These are phyloP conservation scores for Actinomucor elegans DNA, from an alignment of 371 early-diverging fungal genomes.

Conservation along the genomic window DNA sequence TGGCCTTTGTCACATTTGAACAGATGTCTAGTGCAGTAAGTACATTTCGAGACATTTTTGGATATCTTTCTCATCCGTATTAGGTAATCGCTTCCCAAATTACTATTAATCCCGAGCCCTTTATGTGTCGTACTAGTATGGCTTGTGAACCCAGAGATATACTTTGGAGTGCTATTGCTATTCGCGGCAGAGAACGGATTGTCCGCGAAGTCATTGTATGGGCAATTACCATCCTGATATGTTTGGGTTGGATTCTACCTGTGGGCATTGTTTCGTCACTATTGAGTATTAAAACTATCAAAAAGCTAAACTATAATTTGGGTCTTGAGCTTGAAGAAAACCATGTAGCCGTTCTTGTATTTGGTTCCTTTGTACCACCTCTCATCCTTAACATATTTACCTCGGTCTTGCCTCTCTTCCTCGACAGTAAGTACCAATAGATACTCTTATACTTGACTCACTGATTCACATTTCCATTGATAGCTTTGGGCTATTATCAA, in stretches of 20 bases:
- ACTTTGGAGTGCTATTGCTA: conserved; percentile 61
- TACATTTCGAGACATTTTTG: neutral
- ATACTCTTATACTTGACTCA: neutral
- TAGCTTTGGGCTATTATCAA: conserved; percentile 43
- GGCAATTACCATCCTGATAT: conserved; percentile 35
- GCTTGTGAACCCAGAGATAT: conserved; percentile 80
- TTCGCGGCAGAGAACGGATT: conserved; percentile 46
- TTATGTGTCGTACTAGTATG: conserved; percentile 60
- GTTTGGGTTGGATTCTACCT: conserved; percentile 47
- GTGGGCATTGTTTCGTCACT: conserved; percentile 49
- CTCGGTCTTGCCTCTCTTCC: conserved; percentile 62
- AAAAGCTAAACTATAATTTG: conserved; percentile 22
- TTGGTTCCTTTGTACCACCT: conserved; percentile 56
- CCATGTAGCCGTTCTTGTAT: conserved; percentile 34
- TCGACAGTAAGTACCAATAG: conserved; percentile 36
- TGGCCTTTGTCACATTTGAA: conserved; percentile 50
- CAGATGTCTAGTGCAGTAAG: conserved; percentile 44
- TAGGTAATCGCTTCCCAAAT: conserved; percentile 63
- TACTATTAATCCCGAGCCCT: conserved; percentile 62
- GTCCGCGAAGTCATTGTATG: conserved; percentile 46
- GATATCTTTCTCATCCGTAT: neutral
- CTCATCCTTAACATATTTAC: conserved; percentile 53
- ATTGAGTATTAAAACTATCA: conserved; percentile 42
- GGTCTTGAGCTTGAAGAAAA: conserved; percentile 11
- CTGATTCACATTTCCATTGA: neutral